Base-by-base conservation (phyloP, 331 rosid genomes). In the Pyracantha coccinea region DNA sequence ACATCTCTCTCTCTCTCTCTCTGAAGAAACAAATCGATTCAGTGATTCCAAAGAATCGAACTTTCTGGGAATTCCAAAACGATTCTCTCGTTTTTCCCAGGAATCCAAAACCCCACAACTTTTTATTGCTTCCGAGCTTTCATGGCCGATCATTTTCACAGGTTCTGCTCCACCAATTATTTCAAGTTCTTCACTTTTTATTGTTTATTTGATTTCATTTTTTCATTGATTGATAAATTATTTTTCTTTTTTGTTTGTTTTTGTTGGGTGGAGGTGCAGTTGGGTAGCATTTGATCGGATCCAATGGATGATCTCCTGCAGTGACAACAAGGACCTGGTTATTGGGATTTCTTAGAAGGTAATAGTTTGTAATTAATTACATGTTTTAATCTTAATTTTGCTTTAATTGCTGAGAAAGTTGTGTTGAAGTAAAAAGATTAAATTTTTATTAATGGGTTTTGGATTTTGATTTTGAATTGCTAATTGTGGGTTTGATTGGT, bases 91-190 rank as follows among this genome's bases (percentile, higher is more conserved):
- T 19, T 47, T 31, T n/a, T 72, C 74, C 61, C 15, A 6, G 71
- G 50, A 76, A 76, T 74, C 74, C 74, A 31, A 20, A 54, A 73
- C 20, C 75, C 66, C 52, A 59, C 61, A 16, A 44, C 55, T 45
- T 31, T 73, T 19, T 50, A 31, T 54, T 64, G 41, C 72, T 84
- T 79, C 82, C 59, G 78, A 81, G 70, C 80, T 88, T 86, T 81
- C 86, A 80, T 84, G 81, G 91, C 86, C 77, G 88, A 83, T 79
- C 91, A 23, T 80, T 69, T 80, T 79, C 83, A 72, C 85, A 86
- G 94, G 92, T 93, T 76, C 74, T 83, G 70, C 63, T 75, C 72
- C 41, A 21, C 45, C 33, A 45, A 28, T 38, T n/a, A 33, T 60
- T 52, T 17, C 66, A 67, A 68, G 59, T 35, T 31, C 8, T 58